phyloP scores from a whole-genome alignment of 768 basidiomycete genomes.

The Fomitopsis pulvina region DNA sequence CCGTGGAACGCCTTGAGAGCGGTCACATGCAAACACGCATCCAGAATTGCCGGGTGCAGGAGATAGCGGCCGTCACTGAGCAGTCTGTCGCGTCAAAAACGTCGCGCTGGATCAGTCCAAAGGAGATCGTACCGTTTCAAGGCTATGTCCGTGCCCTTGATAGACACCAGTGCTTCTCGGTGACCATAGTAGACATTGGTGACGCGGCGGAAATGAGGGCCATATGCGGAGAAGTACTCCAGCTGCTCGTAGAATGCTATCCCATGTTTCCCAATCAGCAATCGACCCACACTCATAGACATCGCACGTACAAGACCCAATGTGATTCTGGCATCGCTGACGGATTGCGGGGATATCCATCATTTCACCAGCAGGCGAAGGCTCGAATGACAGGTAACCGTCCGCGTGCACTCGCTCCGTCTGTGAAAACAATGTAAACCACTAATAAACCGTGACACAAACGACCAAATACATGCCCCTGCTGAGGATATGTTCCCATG shows the following conservation, averaged over 20 bases:
- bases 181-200: neutral
- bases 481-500: neutral
- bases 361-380: neutral
- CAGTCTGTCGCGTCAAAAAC: neutral
- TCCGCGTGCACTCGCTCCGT: neutral
- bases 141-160: slow-evolving; percentile 1
- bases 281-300: neutral
- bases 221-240: neutral
- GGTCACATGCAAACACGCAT: slow-evolving; percentile 28
- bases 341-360: neutral
- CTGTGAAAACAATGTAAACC: neutral
- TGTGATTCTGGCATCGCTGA: neutral
- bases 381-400: neutral
- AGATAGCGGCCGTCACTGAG: neutral
- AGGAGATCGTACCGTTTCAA: slow-evolving; percentile 1
- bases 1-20: slow-evolving; percentile 26
- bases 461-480: neutral
- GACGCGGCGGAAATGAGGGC: neutral
- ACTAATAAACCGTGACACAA: neutral
- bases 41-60: slow-evolving; percentile 28
- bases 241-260: neutral
- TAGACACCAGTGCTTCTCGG: slow-evolving; percentile 1
- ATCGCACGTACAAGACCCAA: neutral
- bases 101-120: too few relatives aligned
- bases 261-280: neutral